Percentiles rank a stretch among this genome's conserved stretches.
phyloP scores from a whole-genome alignment of 495 filamentous ascomycete species.

The Parmelia sp. region DNA sequence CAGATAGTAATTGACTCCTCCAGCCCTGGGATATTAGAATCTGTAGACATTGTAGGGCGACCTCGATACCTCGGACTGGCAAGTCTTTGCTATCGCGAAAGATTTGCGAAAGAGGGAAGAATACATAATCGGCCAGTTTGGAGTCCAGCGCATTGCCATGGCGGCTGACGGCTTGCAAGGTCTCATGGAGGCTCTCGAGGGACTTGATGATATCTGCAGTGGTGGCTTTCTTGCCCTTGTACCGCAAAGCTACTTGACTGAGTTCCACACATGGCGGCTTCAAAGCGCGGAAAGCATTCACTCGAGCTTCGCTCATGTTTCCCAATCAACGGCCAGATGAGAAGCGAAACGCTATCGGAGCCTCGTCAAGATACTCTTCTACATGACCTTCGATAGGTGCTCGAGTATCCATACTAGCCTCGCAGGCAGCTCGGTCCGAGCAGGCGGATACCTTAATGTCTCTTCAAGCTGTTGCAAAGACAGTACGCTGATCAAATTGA shows the following conservation, averaged over 20 bases:
- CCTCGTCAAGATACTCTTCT: too few relatives aligned
- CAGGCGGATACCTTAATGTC: too few relatives aligned
- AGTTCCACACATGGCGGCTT: slow-evolving; percentile 73
- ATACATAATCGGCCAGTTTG: slow-evolving; percentile 87
- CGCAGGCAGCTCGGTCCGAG: background rate
- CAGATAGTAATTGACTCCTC: slow-evolving; percentile 56
- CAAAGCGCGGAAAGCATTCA: slow-evolving; percentile 37
- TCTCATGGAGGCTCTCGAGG: slow-evolving; percentile 46
- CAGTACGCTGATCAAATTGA: background rate
- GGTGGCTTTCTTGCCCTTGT: slow-evolving; percentile 47
- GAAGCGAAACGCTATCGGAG: background rate
- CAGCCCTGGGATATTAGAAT: slow-evolving; percentile 73
- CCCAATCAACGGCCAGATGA: background rate
- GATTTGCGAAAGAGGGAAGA: slow-evolving; percentile 86
- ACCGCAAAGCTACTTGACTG: slow-evolving; percentile 59
- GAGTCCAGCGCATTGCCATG: slow-evolving; percentile 57
- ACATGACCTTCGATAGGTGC: background rate
- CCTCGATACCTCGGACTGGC: slow-evolving; percentile 66
- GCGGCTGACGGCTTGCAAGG: slow-evolving; percentile 47
- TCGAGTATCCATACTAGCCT: background rate
- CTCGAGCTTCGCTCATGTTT: slow-evolving; percentile 23
- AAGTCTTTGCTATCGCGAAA: slow-evolving; percentile 68
- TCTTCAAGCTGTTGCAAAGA: too few relatives aligned
- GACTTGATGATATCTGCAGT: slow-evolving; percentile 49
- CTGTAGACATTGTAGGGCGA: slow-evolving; percentile 63